Base-by-base conservation (phyloP, 83 land plant species). In the Diphasiastrum complanatum region DNA sequence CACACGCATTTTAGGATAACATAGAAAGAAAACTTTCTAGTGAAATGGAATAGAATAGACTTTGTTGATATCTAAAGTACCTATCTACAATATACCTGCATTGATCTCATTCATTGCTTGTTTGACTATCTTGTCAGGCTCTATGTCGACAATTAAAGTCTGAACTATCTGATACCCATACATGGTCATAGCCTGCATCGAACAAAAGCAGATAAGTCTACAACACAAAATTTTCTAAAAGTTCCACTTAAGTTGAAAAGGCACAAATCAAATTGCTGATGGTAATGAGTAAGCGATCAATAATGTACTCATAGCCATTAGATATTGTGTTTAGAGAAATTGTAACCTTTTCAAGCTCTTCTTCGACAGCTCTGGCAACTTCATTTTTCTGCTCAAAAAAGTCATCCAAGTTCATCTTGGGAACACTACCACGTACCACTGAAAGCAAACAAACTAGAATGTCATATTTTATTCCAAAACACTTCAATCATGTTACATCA, bases 351-450 rank as follows among this genome's bases (percentile, higher is more conserved):
- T 75, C 75, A 23, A 79, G 82, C 52, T 79, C 79, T 5, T 63
- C 55, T 43, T 75, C 74, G 33, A 79, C 82, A 63, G 82, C 71
- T 71, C 64, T 79, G 1, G 79, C 82, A 20, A 79, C 67, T 0
- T 79, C 82, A 53, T 76, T 75, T 64, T 75, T 79, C 66, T 79
- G 82, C 67, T 79, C 82, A 60, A 79, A 79, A 2, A 66, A 50
- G 3, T 64, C 60, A 57, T 79, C 82, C 52, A 79, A 53, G n/a
- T 66, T 73, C 64, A 79, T 59, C 68, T 71, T 79, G 37, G 82
- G 82, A 5, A 75, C 82, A 51, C 72, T 58, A 24, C 79, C 68
- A 57, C 82, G 53, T 26, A 79, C 69, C 8, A 79, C 81, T 79
- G 28, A 30, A 61, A 36, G 34, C 16, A 57, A 55, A 55, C n/a